phyloP scores from a whole-genome alignment of 768 basidiomycete species.

The Lactifluus echinatus region DNA sequence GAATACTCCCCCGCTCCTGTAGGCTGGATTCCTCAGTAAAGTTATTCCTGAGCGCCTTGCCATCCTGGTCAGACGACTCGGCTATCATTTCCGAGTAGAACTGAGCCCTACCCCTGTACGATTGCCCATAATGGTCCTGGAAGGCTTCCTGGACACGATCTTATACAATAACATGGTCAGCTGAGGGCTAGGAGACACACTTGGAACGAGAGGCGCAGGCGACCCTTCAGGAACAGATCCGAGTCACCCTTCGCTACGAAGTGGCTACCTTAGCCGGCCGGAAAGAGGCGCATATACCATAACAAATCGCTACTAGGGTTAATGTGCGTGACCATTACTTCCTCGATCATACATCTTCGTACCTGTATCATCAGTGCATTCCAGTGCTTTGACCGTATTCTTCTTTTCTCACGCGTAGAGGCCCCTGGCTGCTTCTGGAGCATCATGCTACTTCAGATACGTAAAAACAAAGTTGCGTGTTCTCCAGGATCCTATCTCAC shows the following conservation, averaged over 20 bases:
- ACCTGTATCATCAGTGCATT: not conserved
- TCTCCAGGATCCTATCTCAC: too few species aligned
- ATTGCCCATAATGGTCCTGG: not conserved
- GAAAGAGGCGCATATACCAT: not conserved
- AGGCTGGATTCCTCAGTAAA: not conserved
- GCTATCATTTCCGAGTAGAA: not conserved
- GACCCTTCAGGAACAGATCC: conserved; percentile 1
- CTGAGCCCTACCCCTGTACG: not conserved
- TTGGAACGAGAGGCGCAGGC: not conserved
- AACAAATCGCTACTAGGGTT: not conserved
- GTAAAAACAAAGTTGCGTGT: not conserved
- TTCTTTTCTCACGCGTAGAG: not conserved
- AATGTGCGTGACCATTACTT: not conserved
- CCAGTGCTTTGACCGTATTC: not conserved
- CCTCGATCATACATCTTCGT: not conserved
- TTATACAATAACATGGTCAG: not conserved
- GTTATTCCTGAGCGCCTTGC: not conserved
- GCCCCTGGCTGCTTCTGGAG: too few species aligned
- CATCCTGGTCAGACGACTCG: not conserved
- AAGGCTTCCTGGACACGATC: not conserved
- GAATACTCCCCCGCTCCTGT: not conserved
- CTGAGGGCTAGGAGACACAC: not conserved
- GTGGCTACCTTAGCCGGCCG: not conserved
- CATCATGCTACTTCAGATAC: not conserved
- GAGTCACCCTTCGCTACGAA: not conserved